Evolutionary conservation across 148 eudicot genomes (phyloP).

Genomic region (Diospyros kaki): DNA sequence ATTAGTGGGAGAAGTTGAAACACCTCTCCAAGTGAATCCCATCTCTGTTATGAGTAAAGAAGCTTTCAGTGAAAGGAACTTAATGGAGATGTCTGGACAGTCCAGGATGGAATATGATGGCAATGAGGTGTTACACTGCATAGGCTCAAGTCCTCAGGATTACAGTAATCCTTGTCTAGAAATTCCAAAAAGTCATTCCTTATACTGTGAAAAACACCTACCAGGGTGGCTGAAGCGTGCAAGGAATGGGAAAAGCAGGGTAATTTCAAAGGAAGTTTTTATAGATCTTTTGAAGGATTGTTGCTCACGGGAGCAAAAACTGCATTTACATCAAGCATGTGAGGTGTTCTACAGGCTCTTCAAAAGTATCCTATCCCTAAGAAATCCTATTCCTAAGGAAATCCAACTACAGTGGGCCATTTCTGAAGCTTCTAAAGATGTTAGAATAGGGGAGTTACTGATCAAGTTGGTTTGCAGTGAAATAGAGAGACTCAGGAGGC

Average conservation of each 20-base stretch:
- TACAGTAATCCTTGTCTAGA: slow-evolving; percentile 50
- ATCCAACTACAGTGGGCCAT: slow-evolving; percentile 89
- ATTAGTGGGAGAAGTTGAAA: slow-evolving; percentile 33
- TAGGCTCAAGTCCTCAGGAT: slow-evolving; percentile 54
- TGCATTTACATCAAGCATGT: slow-evolving; percentile 83
- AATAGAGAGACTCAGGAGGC: slow-evolving; percentile 59
- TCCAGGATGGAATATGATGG: slow-evolving; percentile 17
- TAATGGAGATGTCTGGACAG: slow-evolving; percentile 26
- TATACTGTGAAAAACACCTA: slow-evolving; percentile 89
- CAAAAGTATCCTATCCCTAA: slow-evolving; percentile 63
- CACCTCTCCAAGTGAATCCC: slow-evolving; percentile 44
- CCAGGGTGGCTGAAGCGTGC: slow-evolving; percentile 99
- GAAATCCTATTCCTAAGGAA: slow-evolving; percentile 90
- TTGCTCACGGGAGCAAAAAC: slow-evolving; percentile 55
- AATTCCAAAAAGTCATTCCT: slow-evolving; percentile 54
- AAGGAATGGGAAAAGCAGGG: slow-evolving; percentile 92
- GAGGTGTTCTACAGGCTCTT: slow-evolving; percentile 84
- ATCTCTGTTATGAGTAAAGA: slow-evolving; percentile 31
- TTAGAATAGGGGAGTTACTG: slow-evolving; percentile 43
- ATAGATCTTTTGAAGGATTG: slow-evolving; percentile 71
- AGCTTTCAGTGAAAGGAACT: slow-evolving; percentile 24
- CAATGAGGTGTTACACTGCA: slow-evolving; percentile 43
- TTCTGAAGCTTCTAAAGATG: slow-evolving; percentile 91
- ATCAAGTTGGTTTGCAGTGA: slow-evolving; percentile 74
- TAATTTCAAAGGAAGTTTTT: slow-evolving; percentile 87